A percentile compares a stretch with the other conserved stretches of the same genome.
phyloP scores from a whole-genome alignment of 1,139 yeast species.

The Arxiozyma slooffiae region DNA sequence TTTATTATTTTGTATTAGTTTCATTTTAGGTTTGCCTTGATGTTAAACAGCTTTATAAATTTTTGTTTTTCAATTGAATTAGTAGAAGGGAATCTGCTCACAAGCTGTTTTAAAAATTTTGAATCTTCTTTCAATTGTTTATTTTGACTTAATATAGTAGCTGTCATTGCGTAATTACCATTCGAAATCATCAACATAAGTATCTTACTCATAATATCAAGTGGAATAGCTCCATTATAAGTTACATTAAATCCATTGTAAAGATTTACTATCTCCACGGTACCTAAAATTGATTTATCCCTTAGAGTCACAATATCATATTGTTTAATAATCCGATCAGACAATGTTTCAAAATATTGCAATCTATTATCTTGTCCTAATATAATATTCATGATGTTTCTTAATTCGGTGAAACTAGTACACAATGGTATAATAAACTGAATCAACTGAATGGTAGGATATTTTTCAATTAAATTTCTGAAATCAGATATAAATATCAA shows the following conservation, averaged over 20 bases:
- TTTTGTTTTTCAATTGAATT: background rate
- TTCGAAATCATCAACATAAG: background rate
- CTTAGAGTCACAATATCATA: background rate
- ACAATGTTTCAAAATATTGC: background rate
- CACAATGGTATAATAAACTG: conserved; percentile 16
- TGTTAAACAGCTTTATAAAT: background rate
- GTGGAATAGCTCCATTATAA: background rate
- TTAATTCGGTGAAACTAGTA: conserved; percentile 16
- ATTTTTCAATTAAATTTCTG: conserved; percentile 12
- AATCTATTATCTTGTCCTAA: background rate
- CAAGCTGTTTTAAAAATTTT: background rate
- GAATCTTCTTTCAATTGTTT: background rate
- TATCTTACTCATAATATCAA: background rate
- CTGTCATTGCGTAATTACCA: conserved; percentile 4
- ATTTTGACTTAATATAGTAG: conserved; percentile 3
- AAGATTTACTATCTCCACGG: background rate
- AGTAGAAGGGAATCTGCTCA: too few relatives aligned
- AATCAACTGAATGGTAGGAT: conserved; percentile 10
- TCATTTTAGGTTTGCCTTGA: background rate
- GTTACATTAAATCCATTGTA: background rate
- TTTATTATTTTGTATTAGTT: background rate
- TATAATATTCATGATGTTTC: conserved; percentile 12
- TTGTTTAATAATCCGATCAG: background rate
- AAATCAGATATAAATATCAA: conserved; percentile 15
- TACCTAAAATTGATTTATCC: background rate